phyloP scores from a whole-genome alignment of 2,329 filamentous ascomycete genomes.

The Clonostachys rosea region DNA sequence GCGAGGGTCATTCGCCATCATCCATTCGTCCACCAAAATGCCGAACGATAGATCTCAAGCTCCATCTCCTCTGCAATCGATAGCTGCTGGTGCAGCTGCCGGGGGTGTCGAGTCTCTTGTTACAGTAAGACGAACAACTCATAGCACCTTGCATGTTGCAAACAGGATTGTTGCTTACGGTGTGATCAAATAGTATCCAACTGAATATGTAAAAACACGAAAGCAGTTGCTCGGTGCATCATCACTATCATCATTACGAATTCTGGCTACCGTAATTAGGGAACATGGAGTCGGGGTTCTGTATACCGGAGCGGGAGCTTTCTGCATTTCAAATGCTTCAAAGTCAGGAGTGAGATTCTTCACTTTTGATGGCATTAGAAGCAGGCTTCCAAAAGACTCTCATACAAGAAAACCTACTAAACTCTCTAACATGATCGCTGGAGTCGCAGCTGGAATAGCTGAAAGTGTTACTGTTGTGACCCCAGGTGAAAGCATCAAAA shows the following conservation, averaged over 20 bases:
- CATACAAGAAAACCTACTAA: not conserved
- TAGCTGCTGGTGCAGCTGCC: not conserved
- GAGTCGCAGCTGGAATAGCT: slow-evolving; percentile 10
- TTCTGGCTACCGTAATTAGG: not conserved
- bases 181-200: not conserved
- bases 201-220: not conserved
- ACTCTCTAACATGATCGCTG: slow-evolving; percentile 11
- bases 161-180: not conserved
- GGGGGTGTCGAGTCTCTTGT: not conserved
- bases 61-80: not conserved
- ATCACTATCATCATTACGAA: not conserved
- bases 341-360: slow-evolving; percentile 13
- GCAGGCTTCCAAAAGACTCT: not conserved
- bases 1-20: too few relatives aligned
- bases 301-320: slow-evolving; percentile 7
- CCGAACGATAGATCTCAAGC: not conserved
- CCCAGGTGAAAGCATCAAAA: slow-evolving; percentile 18
- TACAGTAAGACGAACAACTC: not conserved
- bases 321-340: slow-evolving; percentile 10
- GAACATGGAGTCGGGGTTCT: slow-evolving; percentile 3
- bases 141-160: not conserved
- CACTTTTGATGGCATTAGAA: not conserved
- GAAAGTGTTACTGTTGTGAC: slow-evolving; percentile 15
- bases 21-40: not conserved
- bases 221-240: not conserved